Evolutionary conservation across 139 green algal species (phyloP).

Genomic region (Tetradesmus lagerheimii): DNA sequence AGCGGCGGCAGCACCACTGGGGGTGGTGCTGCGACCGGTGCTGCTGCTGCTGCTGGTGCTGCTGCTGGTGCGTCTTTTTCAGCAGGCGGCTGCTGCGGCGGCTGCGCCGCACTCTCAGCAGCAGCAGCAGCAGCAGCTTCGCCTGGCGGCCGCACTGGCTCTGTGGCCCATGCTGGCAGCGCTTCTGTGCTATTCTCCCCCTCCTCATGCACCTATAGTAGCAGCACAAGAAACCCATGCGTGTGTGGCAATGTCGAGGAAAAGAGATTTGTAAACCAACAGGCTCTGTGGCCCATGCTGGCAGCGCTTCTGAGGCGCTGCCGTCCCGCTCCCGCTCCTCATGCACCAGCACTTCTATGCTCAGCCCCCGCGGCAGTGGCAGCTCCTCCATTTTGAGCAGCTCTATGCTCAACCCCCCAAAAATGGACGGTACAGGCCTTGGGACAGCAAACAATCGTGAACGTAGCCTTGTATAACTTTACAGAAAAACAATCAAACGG

Average conservation of each 20-base stretch:
- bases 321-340: background rate
- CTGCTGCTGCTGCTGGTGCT: slow-evolving; percentile 20
- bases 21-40: background rate
- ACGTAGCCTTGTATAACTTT: too few relatives aligned
- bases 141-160: background rate
- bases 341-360: too few relatives aligned
- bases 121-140: background rate
- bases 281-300: background rate
- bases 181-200: background rate
- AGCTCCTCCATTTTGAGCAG: too few relatives aligned
- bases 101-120: background rate
- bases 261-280: too few relatives aligned
- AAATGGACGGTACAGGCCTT: too few relatives aligned
- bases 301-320: background rate
- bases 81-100: background rate
- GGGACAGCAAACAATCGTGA: too few relatives aligned
- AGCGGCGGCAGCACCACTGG: background rate
- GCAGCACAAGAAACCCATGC: too few relatives aligned
- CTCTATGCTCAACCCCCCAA: too few relatives aligned
- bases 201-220: background rate
- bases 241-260: too few relatives aligned
- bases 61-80: slow-evolving; percentile 1
- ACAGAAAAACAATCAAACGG: too few relatives aligned
- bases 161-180: slow-evolving; percentile 6
- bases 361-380: too few relatives aligned